Base-by-base conservation (phyloP, 257 asterid genomes). In the Nemophila menziesii region DNA sequence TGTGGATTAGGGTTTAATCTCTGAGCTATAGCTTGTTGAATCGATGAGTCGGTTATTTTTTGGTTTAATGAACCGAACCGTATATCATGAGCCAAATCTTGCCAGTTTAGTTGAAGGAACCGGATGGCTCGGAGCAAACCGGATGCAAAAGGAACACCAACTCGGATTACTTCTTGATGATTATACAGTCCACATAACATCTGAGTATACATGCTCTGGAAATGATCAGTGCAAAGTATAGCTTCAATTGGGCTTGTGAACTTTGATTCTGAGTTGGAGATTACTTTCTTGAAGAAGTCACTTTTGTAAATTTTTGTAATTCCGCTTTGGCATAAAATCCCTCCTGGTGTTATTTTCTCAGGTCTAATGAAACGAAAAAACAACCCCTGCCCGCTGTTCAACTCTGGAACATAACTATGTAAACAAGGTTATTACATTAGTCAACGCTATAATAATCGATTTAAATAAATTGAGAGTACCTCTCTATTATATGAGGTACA, bases 171-270 rank as follows among this genome's bases (percentile, higher is more conserved):
- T 1, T 26, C 2, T 4, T 36, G 34, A 2, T 39, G 24, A 15
- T 36, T 39, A 2, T 22, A 16, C 14, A 54, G 52, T 12, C 45
- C 46, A 22, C 46, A 44, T 3, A 54, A 20, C n/a, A 54, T 15
- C 16, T 54, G 52, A 14, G 11, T 15, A 14, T 21, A 54, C 46
- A 54, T 33, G 46, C 52, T 53, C 9, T 53, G 51, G 10, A 27
- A 42, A 36, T 3, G 8, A 9, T 53, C 51, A 13, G 11, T 3
- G 23, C 58, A 43, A 0, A 43, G 5, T 13, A 43, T 33, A 1
- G 36, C 39, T 29, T 52, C 55, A 18, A 19, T 34, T 0, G 37
- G 55, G 16, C 48, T 20, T 4, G 36, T 53, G 22, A 17, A 21
- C 4, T 9, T 8, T 10, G 3, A n/a, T 16, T 42, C 26, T n/a